A percentile compares a stretch with the other conserved stretches of the same genome.
These are phyloP conservation scores for Suillus weaverae DNA, from an alignment of 768 basidiomycete genomes.

Conservation along the genomic window DNA sequence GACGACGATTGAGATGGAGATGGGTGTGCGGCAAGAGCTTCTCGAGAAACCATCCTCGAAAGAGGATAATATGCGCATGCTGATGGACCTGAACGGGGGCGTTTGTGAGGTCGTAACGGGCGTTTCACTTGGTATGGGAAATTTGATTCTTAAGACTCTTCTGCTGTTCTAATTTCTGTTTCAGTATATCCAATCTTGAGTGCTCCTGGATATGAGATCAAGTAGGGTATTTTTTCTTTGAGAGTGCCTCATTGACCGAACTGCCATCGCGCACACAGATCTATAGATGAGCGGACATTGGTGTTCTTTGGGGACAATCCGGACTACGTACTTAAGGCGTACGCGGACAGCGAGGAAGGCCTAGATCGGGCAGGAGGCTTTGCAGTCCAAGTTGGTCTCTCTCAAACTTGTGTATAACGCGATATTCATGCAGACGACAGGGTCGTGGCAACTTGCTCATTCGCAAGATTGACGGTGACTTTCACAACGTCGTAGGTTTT, in stretches of 20 bases:
- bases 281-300: slow-evolving; percentile 78
- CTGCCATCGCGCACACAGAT: slow-evolving; percentile 41
- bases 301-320: slow-evolving; percentile 76
- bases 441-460: slow-evolving; percentile 81
- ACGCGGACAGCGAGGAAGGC: slow-evolving; percentile 85
- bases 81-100: slow-evolving; percentile 82
- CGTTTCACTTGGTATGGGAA: slow-evolving; percentile 69
- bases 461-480: slow-evolving; percentile 86
- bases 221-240: slow-evolving; percentile 38
- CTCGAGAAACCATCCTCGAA: slow-evolving; percentile 86
- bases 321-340: slow-evolving; percentile 62
- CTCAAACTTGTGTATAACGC: not conserved
- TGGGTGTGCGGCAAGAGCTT: slow-evolving; percentile 60
- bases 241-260: not conserved
- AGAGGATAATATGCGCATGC: slow-evolving; percentile 83
- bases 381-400: slow-evolving; percentile 73
- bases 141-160: not conserved
- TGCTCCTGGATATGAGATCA: slow-evolving; percentile 73
- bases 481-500: slow-evolving; percentile 90
- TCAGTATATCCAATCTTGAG: slow-evolving; percentile 73
- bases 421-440: slow-evolving; percentile 35
- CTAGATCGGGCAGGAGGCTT: slow-evolving; percentile 91
- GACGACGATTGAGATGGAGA: slow-evolving; percentile 46
- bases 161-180: not conserved
- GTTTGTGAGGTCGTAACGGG: slow-evolving; percentile 94